These are phyloP conservation scores for Blastobotrys aristatus DNA, from an alignment of 1,139 yeast species.

Conservation along the genomic window DNA sequence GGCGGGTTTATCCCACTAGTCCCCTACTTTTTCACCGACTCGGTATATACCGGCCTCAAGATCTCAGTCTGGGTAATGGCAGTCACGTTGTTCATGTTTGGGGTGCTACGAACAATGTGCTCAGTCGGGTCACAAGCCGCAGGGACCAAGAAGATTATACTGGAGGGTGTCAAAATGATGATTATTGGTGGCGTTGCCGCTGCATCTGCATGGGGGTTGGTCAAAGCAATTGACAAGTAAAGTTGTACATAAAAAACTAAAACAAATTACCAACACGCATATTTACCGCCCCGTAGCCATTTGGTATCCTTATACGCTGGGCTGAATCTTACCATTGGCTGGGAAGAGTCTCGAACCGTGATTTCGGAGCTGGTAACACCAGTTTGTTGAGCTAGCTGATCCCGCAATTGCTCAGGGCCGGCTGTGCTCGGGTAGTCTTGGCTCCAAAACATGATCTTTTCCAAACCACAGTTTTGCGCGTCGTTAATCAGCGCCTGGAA, in stretches of 20 bases:
- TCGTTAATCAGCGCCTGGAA: conserved; percentile 26
- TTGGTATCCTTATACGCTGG: conserved; percentile 15
- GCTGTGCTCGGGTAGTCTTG: conserved; percentile 26
- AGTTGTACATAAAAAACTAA: background rate
- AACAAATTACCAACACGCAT: conserved; percentile 31
- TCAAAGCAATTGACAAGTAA: conserved; percentile 58
- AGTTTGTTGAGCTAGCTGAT: background rate
- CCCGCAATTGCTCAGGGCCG: background rate
- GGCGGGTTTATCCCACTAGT: conserved; percentile 80
- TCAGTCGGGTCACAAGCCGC: conserved; percentile 66
- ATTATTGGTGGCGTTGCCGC: conserved; percentile 94
- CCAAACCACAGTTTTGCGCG: conserved; percentile 23
- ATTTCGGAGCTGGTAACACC: background rate
- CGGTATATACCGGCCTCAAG: conserved; percentile 72
- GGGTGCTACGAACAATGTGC: conserved; percentile 75
- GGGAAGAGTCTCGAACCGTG: conserved; percentile 17
- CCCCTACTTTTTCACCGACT: conserved; percentile 69
- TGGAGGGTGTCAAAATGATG: conserved; percentile 88
- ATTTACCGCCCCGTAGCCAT: conserved; percentile 30
- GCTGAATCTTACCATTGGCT: conserved; percentile 26
- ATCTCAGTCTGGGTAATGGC: conserved; percentile 77
- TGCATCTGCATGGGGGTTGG: conserved; percentile 93
- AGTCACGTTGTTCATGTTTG: conserved; percentile 80
- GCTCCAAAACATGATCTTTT: conserved; percentile 23
- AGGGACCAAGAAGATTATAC: conserved; percentile 52